Base-by-base conservation (phyloP, 2,329 filamentous ascomycete genomes). In the Emergomyces pasteurianus region DNA sequence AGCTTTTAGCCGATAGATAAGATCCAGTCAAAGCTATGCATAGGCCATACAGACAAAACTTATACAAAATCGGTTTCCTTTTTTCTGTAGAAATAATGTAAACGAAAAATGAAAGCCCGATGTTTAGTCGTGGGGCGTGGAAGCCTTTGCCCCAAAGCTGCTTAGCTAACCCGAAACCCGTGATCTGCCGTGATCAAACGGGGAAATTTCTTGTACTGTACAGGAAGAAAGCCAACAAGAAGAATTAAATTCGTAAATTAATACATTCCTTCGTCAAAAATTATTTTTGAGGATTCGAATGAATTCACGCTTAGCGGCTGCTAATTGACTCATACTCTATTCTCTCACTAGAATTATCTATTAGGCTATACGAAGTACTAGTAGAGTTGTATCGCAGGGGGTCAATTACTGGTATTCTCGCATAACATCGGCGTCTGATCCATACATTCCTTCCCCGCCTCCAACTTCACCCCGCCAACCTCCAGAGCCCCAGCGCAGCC, bases 241-340 rank as follows among this genome's bases (percentile, higher is more conserved):
- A n/a, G n/a, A n/a, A n/a, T 3, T 31, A 31, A 7, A 7, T 31
- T 3, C 31, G 31, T 3, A 31, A 31, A 31, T 31, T 23, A 49
- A 49, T 49, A 49, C 23, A 43, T 57, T 57, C 36, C 47, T 40
- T 8, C 49, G 31, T 7, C 5, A n/a, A n/a, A 31, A 31, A 40
- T 18, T 50, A 31, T 21, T 38, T 28, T 53, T 49, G 61, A 10
- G 16, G 42, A 46, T 58, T 34, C 49, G 23, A 38, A 12, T 58
- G 50, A 61, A 40, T 58, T 58, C 47, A 56, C 28, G 58, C 61
- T 53, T 57, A 56, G 54, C 23, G 50, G 50, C 59, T 58, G 59
- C 57, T 54, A 58, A 58, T 54, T 61, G 56, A 58, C 34, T 56
- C 57, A 26, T 46, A n/a, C 7, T n/a, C n/a, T n/a, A n/a, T 46